Conservation (phyloP, 495 filamentous ascomycete species). For the Aspergillus cavernicola region DNA sequence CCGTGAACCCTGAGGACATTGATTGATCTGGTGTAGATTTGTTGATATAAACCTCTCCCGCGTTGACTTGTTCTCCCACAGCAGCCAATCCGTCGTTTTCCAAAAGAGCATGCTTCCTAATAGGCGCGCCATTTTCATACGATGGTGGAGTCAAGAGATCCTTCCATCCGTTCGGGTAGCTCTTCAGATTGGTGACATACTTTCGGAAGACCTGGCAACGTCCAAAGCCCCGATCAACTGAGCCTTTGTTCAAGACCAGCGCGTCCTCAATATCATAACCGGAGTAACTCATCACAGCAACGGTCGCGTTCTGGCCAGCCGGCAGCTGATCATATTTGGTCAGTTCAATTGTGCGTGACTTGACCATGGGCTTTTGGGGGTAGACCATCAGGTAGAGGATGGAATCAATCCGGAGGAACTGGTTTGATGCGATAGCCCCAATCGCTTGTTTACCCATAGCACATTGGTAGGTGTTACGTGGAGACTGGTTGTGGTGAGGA, state of each 20-base stretch:
- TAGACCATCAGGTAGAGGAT: conserved; percentile 96
- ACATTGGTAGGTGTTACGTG: conserved; percentile 98
- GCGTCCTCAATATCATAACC: conserved; percentile 99
- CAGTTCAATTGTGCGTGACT: conserved; percentile 91
- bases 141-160: conserved; percentile 66
- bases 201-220: conserved; percentile 94
- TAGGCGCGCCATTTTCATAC: conserved; percentile 56
- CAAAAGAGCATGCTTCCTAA: conserved; percentile 69
- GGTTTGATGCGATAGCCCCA: conserved; percentile 94
- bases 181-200: conserved; percentile 70
- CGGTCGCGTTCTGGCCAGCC: conserved; percentile 92
- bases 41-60: conserved; percentile 81
- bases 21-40: conserved; percentile 78
- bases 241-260: conserved; percentile 92
- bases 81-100: conserved; percentile 78
- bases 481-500: conserved; percentile 98
- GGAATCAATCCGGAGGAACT: conserved; percentile 93
- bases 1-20: conserved; percentile 54
- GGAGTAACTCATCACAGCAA: conserved; percentile 98
- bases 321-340: conserved; percentile 97
- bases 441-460: conserved; percentile 99
- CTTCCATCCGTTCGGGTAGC: conserved; percentile 73
- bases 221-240: conserved; percentile 88
- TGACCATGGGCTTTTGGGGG: conserved; percentile 96
- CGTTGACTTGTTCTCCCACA: conserved; percentile 69